These are phyloP conservation scores for Populus pruinosa DNA, from an alignment of 345 rosid genomes.

Conservation along the genomic window DNA sequence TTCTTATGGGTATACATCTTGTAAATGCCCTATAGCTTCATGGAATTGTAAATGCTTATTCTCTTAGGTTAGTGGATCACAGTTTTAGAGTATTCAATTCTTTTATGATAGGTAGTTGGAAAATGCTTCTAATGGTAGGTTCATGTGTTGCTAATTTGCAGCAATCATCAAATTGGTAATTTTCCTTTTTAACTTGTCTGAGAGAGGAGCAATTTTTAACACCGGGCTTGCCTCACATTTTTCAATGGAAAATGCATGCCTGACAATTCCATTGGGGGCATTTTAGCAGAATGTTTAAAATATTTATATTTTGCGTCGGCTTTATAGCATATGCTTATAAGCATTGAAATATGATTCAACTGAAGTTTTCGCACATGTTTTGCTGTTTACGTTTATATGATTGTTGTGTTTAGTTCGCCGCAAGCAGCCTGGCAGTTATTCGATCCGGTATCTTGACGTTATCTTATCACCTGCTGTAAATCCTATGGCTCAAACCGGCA, in stretches of 20 bases:
- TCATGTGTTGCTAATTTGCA: background rate
- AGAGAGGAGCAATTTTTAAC: background rate
- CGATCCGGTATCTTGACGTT: background rate
- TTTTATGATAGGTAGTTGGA: background rate
- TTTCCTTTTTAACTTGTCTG: background rate
- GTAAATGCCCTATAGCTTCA: conserved; percentile 34
- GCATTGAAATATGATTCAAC: background rate
- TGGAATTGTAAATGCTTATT: conserved; percentile 47
- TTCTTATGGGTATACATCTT: conserved; percentile 21
- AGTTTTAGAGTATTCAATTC: conserved; percentile 12
- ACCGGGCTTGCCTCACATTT: background rate
- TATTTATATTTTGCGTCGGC: background rate
- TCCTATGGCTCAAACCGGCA: background rate
- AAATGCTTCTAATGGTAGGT: background rate
- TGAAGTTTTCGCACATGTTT: background rate
- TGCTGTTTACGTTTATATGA: background rate
- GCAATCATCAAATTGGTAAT: background rate
- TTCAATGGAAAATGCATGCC: background rate
- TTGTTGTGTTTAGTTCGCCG: background rate
- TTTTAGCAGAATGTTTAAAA: background rate
- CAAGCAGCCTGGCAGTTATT: background rate
- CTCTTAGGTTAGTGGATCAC: conserved; percentile 34
- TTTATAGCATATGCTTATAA: background rate
- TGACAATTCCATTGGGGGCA: background rate
- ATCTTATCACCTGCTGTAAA: background rate